Base-by-base conservation (phyloP, 2,329 filamentous ascomycete species). In the Arthrobotrys conoides region DNA sequence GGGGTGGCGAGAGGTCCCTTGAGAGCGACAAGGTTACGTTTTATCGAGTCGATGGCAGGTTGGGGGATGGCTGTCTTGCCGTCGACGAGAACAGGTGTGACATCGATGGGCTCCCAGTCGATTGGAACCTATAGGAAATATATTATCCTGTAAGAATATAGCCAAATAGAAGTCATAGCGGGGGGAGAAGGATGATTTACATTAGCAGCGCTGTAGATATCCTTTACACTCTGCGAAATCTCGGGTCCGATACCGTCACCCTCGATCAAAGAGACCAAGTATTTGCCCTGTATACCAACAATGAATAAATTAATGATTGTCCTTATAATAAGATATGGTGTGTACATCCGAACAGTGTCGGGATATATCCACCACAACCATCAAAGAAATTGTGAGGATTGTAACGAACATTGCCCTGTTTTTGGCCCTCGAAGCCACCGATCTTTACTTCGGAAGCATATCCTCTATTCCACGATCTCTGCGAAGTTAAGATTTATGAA, bases 221-320 rank as follows among this genome's bases (percentile, higher is more conserved):
- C 93, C 90, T 98, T 99, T 84, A 99, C 94, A 64, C 96, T 96
- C 87, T 97, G 91, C 81, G 96, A 91, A 85, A 99, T 99, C 88
- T 99, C 95, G 81, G 96, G 96, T 80, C 96, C 96, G 85, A 99
- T 99, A 85, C 96, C 96, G 84, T 99, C 96, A 87, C 96, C 96
- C 89, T 99, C 96, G 82, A 99, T 99, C 87, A 99, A 88, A 83
- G 93, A 95, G 84, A 99, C 96, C 75, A 93, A 92, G 89, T 92
- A 99, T 86, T 96, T 96, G 84, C 96, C 96, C 93, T 97, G 83
- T 51, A 51, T 51, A 81, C 49, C 48, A n/a, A 71, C 18, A 27
- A 12, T 2, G 6, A 53, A 20, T 53, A 51, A 22, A 51, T 55
- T 53, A 59, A 57, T n/a, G 36, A 8, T 63, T 20, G 16, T 16